These are phyloP conservation scores for Plenodomus lindquistii DNA, from an alignment of 2,329 filamentous ascomycete genomes.

Conservation along the genomic window DNA sequence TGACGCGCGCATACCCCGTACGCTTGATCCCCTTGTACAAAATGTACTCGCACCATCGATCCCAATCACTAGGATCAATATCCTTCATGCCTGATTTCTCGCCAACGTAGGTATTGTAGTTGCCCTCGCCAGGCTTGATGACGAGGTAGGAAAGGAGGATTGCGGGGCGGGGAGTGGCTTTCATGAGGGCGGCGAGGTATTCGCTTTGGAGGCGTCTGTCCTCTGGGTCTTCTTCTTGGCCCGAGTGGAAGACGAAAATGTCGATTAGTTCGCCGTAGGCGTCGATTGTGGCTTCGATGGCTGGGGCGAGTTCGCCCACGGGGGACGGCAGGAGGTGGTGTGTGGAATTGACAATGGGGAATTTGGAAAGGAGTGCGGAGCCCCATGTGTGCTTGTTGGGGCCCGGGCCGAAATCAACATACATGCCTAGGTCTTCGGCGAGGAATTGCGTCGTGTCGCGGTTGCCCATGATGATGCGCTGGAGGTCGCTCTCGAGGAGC, in stretches of 20 bases:
- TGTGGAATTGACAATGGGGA: slow-evolving; percentile 95
- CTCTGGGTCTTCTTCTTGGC: slow-evolving; percentile 94
- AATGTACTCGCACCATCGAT: slow-evolving; percentile 99
- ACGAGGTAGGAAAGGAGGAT: slow-evolving; percentile 92
- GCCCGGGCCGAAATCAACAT: slow-evolving; percentile 94
- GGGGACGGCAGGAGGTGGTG: slow-evolving; percentile 94
- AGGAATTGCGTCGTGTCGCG: slow-evolving; percentile 94
- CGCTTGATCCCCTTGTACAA: slow-evolving; percentile 87
- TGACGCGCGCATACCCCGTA: slow-evolving; percentile 87
- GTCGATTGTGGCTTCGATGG: slow-evolving; percentile 94
- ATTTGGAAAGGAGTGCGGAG: slow-evolving; percentile 88
- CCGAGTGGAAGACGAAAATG: slow-evolving; percentile 97
- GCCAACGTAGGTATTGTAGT: slow-evolving; percentile 95
- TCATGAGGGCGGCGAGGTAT: slow-evolving; percentile 89
- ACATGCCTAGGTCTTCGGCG: slow-evolving; percentile 97
- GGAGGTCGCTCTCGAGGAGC: slow-evolving; percentile 88
- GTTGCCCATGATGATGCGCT: slow-evolving; percentile 99
- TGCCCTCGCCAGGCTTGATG: slow-evolving; percentile 84
- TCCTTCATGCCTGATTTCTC: slow-evolving; percentile 89
- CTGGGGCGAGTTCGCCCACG: slow-evolving; percentile 90
- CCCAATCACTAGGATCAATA: slow-evolving; percentile 90
- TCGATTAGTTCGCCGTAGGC: slow-evolving; percentile 89
- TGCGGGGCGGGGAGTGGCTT: slow-evolving; percentile 74
- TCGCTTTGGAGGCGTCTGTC: slow-evolving; percentile 84
- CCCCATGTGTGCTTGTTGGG: slow-evolving; percentile 99